Conservation (phyloP, 2,329 filamentous ascomycete species). For the Ophiostoma novo-ulmi region DNA sequence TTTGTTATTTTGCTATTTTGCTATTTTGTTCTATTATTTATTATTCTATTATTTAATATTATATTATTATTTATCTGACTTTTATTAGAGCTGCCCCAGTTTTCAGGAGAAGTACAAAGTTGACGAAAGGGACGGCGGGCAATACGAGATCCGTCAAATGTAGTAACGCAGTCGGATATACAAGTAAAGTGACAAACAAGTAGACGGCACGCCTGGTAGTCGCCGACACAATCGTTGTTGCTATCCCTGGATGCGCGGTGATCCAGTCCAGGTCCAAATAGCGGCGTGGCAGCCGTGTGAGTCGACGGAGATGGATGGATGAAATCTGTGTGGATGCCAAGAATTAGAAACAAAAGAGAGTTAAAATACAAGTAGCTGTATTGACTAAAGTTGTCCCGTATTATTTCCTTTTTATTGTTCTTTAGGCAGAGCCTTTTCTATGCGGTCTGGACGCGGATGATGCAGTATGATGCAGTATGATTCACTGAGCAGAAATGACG, state of each 20-base stretch:
- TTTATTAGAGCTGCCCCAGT: constrained; percentile 1
- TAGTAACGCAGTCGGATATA: neutral
- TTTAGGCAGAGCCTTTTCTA: neutral
- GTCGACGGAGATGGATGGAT: neutral
- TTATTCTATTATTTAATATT: neutral
- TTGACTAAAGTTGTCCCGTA: neutral
- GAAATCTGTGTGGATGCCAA: neutral
- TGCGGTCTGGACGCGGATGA: neutral
- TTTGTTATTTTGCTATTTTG: neutral
- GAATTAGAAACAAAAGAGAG: neutral
- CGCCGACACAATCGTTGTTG: no score
- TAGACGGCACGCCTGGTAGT: neutral
- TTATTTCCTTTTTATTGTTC: neutral
- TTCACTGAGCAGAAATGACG: neutral
- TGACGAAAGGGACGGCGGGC: neutral
- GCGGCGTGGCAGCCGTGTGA: constrained; percentile 4
- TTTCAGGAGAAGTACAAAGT: neutral
- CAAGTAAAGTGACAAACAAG: neutral
- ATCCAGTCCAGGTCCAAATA: neutral
- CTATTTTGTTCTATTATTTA: neutral
- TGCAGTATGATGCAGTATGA: constrained; percentile 7
- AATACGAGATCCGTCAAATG: neutral
- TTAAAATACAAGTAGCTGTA: neutral
- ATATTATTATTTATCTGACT: neutral
- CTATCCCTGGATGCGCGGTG: neutral